These are phyloP conservation scores for Syzygium grande DNA, from an alignment of 345 rosid species.

Conservation along the genomic window DNA sequence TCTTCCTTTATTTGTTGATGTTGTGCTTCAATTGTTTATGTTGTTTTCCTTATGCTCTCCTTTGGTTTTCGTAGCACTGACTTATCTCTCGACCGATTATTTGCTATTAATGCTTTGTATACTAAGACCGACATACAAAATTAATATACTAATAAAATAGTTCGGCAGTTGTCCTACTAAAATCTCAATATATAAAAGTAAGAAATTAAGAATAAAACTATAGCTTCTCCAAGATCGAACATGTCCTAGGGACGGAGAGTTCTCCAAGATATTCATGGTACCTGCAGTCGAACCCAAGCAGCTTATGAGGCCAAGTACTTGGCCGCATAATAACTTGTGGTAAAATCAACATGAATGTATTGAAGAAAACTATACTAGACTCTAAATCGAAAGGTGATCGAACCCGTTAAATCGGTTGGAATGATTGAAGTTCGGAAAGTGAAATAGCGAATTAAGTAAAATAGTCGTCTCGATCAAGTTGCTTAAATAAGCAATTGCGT, in stretches of 20 bases:
- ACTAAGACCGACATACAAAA: neutral
- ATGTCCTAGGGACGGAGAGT: neutral
- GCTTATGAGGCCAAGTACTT: neutral
- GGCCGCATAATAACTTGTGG: neutral
- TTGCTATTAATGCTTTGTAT: neutral
- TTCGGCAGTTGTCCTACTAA: too few species aligned
- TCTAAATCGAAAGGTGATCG: neutral
- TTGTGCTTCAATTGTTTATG: neutral
- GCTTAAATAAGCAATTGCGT: too few species aligned
- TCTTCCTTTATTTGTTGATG: neutral
- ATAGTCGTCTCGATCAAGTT: too few species aligned
- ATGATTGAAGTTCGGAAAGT: neutral
- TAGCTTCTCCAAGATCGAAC: neutral
- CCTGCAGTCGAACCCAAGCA: neutral
- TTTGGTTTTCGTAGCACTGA: neutral
- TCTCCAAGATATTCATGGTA: neutral
- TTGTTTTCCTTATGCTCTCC: neutral
- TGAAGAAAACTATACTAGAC: neutral
- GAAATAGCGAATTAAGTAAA: neutral
- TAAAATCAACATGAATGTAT: neutral
- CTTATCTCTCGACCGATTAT: neutral
- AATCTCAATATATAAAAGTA: too few species aligned
- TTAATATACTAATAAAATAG: neutral
- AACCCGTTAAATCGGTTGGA: neutral
- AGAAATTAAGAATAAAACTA: neutral